Base-by-base conservation (phyloP, 441 rosid genomes). In the Populus trichocarpa region DNA sequence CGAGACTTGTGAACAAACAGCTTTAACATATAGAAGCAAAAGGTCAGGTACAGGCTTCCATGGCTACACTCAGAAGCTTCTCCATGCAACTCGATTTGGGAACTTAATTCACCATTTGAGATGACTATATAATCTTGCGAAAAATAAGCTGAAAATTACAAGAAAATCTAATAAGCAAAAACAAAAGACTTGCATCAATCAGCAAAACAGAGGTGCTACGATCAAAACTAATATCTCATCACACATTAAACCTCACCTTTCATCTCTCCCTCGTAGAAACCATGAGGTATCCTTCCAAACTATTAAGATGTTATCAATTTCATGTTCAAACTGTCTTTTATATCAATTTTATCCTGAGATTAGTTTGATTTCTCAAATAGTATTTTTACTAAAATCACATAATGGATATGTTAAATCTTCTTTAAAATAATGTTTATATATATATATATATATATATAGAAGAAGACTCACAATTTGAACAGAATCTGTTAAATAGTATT, bases 251-350 rank as follows among this genome's bases (percentile, higher is more conserved):
- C 11, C 11, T 40, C 4, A 94, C 98, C 95, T 84, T 90, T 82
- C 86, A 96, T 96, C 83, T 96, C 99, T 46, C 84, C 82, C 87
- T 96, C 98, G 33, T 91, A 96, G 85, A 96, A 94, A 3, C 97
- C 98, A 77, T 94, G 98, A 2, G 98, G 98, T 25, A 96, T 88
- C 25, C 98, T 86, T 40, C 32, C 32, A 30, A 30, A 30, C 32
- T 30, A 30, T 30, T 30, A 30, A 30, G 33, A 50, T 50, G 2
- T 50, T 50, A 50, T 50, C n/a, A 16, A 50, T 50, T 50, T 16
- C 2, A 50, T 8, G 2, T 50, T 50, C 7, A 16, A 50, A 16
- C 59, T 16, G 7, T 50, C 59, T 50, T 6, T 50, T 50, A 50
- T 50, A 50, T 16, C 59, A 50, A 50, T 50, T 16, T 50, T 50